These are phyloP conservation scores for Eucalyptus pauciflora DNA, from an alignment of 345 rosid species.

Conservation along the genomic window DNA sequence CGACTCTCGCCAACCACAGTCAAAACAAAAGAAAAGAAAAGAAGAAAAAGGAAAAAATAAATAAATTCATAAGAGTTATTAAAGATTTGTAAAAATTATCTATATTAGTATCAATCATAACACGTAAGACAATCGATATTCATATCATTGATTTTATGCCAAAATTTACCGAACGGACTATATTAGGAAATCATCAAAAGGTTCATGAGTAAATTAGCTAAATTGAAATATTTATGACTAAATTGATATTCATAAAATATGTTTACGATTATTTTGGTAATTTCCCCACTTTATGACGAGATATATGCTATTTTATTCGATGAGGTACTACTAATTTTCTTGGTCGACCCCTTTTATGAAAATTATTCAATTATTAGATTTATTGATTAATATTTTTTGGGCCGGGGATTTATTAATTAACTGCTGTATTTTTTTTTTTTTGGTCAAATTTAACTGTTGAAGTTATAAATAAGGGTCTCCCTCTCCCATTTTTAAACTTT, in stretches of 20 bases:
- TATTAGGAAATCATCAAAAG: rapidly evolving
- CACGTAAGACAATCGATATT: rapidly evolving
- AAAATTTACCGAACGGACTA: rapidly evolving
- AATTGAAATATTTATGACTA: background rate
- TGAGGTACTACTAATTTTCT: background rate
- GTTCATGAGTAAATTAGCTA: rapidly evolving
- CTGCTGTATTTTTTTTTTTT: background rate
- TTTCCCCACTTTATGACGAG: rapidly evolving
- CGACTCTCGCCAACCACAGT: rapidly evolving
- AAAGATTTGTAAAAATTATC: background rate
- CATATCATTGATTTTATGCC: background rate
- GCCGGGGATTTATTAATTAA: background rate
- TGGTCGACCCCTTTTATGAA: background rate
- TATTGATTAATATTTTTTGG: background rate
- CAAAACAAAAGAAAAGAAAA: background rate
- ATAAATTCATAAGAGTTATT: background rate
- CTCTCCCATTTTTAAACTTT: background rate
- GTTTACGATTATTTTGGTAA: rapidly evolving
- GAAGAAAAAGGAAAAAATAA: rapidly evolving
- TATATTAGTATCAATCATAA: rapidly evolving
- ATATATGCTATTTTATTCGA: background rate
- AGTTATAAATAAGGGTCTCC: background rate
- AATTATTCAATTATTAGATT: background rate
- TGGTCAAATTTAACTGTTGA: background rate
- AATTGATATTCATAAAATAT: rapidly evolving